phyloP scores from a whole-genome alignment of 495 filamentous ascomycete genomes.

The Lasiosphaeria miniovina region DNA sequence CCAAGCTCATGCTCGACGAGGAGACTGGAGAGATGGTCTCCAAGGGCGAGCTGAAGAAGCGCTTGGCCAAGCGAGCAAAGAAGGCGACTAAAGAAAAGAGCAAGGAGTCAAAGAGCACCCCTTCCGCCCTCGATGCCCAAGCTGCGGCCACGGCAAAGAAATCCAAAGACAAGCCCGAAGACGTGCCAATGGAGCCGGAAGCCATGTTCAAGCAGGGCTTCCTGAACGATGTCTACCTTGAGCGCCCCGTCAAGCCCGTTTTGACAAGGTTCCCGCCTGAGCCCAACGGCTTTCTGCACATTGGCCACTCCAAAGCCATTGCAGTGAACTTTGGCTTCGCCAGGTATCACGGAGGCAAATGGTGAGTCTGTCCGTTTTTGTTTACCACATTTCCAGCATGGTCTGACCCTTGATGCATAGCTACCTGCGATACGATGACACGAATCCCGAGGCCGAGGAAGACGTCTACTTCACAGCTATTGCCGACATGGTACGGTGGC shows the following conservation, averaged over 20 bases:
- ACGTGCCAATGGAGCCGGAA: conserved; percentile 58
- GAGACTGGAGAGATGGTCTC: conserved; percentile 66
- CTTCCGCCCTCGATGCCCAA: conserved; percentile 15
- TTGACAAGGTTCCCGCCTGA: conserved; percentile 90
- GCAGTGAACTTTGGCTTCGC: conserved; percentile 96
- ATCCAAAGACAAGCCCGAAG: conserved; percentile 42
- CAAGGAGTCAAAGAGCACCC: conserved; percentile 28
- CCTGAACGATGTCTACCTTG: conserved; percentile 74
- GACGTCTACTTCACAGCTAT: conserved; percentile 76
- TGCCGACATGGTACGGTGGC: conserved; percentile 74
- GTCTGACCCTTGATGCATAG: conserved; percentile 31
- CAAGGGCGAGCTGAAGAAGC: conserved; percentile 65
- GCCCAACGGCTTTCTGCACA: conserved; percentile 78
- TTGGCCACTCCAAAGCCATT: conserved; percentile 90
- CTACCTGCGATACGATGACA: conserved; percentile 72
- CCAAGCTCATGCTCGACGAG: conserved; percentile 62
- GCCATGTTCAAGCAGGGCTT: conserved; percentile 84
- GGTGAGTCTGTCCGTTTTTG: conserved; percentile 30
- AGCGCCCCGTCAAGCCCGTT: conserved; percentile 63
- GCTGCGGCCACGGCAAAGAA: conserved; percentile 40
- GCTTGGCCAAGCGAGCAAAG: conserved; percentile 58
- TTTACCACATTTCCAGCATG: not conserved
- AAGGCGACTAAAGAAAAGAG: conserved; percentile 53
- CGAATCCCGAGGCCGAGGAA: conserved; percentile 80
- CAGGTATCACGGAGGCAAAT: conserved; percentile 72